Conservation (phyloP, 306 rosid species). For the Erythrophleum fordii region DNA sequence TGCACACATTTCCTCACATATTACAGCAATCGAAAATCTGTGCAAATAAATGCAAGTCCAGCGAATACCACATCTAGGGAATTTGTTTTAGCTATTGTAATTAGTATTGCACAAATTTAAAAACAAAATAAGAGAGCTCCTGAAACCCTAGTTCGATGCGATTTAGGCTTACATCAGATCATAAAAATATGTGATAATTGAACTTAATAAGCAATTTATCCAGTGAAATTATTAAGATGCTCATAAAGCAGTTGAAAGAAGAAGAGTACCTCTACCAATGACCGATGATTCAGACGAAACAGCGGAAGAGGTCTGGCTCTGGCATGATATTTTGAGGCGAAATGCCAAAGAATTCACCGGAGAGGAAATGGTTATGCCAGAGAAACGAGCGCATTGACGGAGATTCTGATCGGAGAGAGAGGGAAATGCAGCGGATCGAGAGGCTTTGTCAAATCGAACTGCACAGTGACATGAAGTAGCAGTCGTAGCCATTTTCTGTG, state of each 20-base stretch:
- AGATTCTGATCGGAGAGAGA: conserved; percentile 42
- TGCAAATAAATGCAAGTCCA: background rate
- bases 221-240: background rate
- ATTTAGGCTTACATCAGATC: background rate
- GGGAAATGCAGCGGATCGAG: conserved; percentile 39
- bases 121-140: background rate
- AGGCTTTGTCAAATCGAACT: conserved; percentile 44
- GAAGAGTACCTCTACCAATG: conserved; percentile 40
- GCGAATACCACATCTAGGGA: background rate
- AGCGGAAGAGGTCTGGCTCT: conserved; percentile 55
- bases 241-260: background rate
- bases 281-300: conserved; percentile 44
- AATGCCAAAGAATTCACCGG: conserved; percentile 32
- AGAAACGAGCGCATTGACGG: conserved; percentile 36
- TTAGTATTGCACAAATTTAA: background rate
- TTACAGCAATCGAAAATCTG: background rate
- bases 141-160: conserved; percentile 36
- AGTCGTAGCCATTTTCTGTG: conserved; percentile 59
- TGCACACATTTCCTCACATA: background rate
- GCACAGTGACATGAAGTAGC: conserved; percentile 46
- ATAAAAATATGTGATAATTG: background rate
- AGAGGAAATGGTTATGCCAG: conserved; percentile 40
- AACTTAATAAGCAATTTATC: background rate
- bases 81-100: background rate
- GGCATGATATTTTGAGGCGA: conserved; percentile 59